phyloP scores from a whole-genome alignment of 2,329 filamentous ascomycete genomes.

The Lasiodiplodia hormozganensis region DNA sequence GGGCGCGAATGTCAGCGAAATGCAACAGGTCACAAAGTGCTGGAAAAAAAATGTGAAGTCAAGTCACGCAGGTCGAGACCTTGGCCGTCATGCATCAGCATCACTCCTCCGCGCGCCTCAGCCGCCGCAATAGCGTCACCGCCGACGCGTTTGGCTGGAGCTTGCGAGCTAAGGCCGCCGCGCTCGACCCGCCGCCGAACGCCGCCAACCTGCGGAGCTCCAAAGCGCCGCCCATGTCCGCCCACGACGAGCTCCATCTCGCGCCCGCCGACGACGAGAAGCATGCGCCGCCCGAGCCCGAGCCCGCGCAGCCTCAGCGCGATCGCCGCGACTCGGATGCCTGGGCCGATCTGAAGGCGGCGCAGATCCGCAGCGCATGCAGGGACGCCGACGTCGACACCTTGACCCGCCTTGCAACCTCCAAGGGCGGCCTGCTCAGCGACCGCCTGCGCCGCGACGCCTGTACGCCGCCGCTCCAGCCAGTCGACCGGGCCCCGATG shows the following conservation, averaged over 20 bases:
- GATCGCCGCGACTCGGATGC: slow-evolving; percentile 28
- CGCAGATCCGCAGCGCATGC: slow-evolving; percentile 51
- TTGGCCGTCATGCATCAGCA: slow-evolving; percentile 13
- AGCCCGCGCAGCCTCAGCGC: not conserved
- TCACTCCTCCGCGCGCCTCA: not conserved
- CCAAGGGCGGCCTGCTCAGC: slow-evolving; percentile 53
- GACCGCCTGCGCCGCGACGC: slow-evolving; percentile 71
- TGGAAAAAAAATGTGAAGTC: not conserved
- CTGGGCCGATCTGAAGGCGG: slow-evolving; percentile 37
- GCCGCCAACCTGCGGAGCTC: slow-evolving; percentile 17
- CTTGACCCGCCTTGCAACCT: slow-evolving; percentile 52
- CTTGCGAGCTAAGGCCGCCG: slow-evolving; percentile 5
- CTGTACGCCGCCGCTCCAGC: slow-evolving; percentile 65
- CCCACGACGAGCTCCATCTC: not conserved
- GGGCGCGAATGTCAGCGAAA: slow-evolving; percentile 21
- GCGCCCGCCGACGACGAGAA: not conserved
- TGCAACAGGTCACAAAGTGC: slow-evolving; percentile 20
- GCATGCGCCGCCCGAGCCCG: not conserved
- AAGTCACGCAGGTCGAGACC: slow-evolving; percentile 6
- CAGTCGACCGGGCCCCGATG: slow-evolving; percentile 25
- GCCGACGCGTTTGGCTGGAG: not conserved
- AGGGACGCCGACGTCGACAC: slow-evolving; percentile 46
- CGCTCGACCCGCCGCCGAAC: slow-evolving; percentile 4
- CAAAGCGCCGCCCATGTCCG: slow-evolving; percentile 27
- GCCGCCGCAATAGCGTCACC: slow-evolving; percentile 11